Evolutionary conservation across 2,329 filamentous ascomycete species (phyloP).

Genomic region (Herpomyces periplanetae): DNA sequence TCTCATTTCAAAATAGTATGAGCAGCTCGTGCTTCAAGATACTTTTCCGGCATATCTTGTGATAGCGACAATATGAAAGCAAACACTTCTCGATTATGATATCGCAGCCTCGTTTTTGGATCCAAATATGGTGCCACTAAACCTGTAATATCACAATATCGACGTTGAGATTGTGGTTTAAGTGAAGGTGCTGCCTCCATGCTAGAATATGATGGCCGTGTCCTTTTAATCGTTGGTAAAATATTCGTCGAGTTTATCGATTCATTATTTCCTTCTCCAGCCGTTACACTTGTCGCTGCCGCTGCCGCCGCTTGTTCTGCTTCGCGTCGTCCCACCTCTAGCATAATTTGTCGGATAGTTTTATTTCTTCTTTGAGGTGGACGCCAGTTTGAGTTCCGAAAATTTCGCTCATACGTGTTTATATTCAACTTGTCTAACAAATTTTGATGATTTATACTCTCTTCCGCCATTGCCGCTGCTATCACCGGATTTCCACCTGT

Average conservation of each 20-base stretch:
- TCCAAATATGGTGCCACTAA: slow-evolving; percentile 67
- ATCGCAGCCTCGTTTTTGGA: slow-evolving; percentile 67
- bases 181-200: slow-evolving; percentile 76
- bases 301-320: slow-evolving; percentile 11
- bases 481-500: no score
- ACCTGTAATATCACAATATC: slow-evolving; percentile 85
- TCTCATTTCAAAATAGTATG: slow-evolving; percentile 64
- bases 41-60: slow-evolving; percentile 49
- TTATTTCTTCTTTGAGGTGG: slow-evolving; percentile 88
- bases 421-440: slow-evolving; percentile 78
- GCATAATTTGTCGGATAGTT: slow-evolving; percentile 82
- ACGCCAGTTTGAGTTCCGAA: slow-evolving; percentile 64
- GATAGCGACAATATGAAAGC: slow-evolving; percentile 36
- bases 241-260: slow-evolving; percentile 6
- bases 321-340: slow-evolving; percentile 54
- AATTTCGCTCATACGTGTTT: slow-evolving; percentile 43
- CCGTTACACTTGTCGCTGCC: slow-evolving; percentile 7
- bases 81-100: slow-evolving; percentile 78
- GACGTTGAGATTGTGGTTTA: slow-evolving; percentile 31
- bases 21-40: slow-evolving; percentile 54
- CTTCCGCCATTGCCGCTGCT: no score
- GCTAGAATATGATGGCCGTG: slow-evolving; percentile 54
- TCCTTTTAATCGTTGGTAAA: slow-evolving; percentile 14
- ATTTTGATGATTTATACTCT: slow-evolving; percentile 35
- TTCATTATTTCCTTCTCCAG: slow-evolving; percentile 6